Evolutionary conservation across 2,329 filamentous ascomycete genomes (phyloP).

Genomic region (Calonectria montana): DNA sequence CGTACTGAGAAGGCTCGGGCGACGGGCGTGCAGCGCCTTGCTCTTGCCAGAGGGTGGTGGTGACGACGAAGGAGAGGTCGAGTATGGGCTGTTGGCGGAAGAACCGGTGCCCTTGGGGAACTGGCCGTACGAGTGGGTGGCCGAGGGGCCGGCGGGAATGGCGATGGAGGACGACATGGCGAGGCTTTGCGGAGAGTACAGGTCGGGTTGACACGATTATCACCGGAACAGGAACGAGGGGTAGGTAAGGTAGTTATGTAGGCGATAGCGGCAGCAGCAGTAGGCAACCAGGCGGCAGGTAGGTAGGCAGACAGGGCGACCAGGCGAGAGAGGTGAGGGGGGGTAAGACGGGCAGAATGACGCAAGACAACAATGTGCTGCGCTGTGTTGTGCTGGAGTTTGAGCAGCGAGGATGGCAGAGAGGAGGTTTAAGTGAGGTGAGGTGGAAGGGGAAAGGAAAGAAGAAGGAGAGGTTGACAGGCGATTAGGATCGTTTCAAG

Average conservation of each 20-base stretch:
- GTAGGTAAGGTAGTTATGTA: slow-evolving; percentile 20
- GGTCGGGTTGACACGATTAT: slow-evolving; percentile 14
- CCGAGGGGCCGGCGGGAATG: slow-evolving; percentile 65
- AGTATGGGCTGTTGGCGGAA: slow-evolving; percentile 57
- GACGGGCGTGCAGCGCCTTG: slow-evolving; percentile 64
- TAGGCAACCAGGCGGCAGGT: not conserved
- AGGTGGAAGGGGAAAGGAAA: not conserved
- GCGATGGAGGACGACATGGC: slow-evolving; percentile 76
- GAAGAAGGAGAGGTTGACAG: slow-evolving; percentile 24
- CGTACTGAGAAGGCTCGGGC: slow-evolving; percentile 72
- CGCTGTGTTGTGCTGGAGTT: not conserved
- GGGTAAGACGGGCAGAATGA: slow-evolving; percentile 29
- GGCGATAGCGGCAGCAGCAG: not conserved
- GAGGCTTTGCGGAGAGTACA: slow-evolving; percentile 14
- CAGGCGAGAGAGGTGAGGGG: slow-evolving; percentile 19
- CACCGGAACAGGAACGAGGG: slow-evolving; percentile 31
- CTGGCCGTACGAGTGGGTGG: slow-evolving; percentile 50
- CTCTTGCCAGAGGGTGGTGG: slow-evolving; percentile 64
- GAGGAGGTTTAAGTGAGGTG: not conserved
- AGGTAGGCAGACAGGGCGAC: slow-evolving; percentile 15
- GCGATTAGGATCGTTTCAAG: slow-evolving; percentile 35
- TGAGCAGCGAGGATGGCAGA: not conserved
- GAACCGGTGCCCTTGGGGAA: slow-evolving; percentile 59
- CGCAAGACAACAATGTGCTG: slow-evolving; percentile 29
- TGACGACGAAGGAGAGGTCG: slow-evolving; percentile 61